Conservation (phyloP, 177 flowering plant genomes). For the Viscum album region DNA sequence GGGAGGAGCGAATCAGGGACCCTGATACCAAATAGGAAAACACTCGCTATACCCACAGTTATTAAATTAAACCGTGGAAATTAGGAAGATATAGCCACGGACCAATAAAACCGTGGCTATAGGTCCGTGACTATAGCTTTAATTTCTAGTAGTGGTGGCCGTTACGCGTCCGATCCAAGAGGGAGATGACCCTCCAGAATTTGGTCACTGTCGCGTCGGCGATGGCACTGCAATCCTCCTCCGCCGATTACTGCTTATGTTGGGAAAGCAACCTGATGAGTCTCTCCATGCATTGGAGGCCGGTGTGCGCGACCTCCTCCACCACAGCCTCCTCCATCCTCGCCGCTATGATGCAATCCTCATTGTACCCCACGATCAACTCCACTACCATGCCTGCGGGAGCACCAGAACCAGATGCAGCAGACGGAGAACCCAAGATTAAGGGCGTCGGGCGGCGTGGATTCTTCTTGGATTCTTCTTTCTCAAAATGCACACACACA, state of each 20-base stretch:
- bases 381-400: background rate
- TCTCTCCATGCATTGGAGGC: background rate
- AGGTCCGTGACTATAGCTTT: too few relatives aligned
- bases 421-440: too few relatives aligned
- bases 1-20: too few relatives aligned
- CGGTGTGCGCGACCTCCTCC: background rate
- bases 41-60: too few relatives aligned
- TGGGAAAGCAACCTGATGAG: background rate
- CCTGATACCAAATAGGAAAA: too few relatives aligned
- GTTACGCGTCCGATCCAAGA: background rate
- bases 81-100: too few relatives aligned
- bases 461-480: too few relatives aligned
- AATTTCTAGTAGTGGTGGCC: conserved; percentile 56
- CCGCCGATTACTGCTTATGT: background rate
- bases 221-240: background rate
- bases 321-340: background rate
- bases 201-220: background rate
- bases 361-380: background rate
- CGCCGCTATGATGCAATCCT: background rate
- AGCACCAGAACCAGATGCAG: too few relatives aligned
- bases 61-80: too few relatives aligned
- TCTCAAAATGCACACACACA: too few relatives aligned
- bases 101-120: too few relatives aligned
- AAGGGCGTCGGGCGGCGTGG: too few relatives aligned
- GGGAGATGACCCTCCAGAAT: background rate